phyloP scores from a whole-genome alignment of 768 basidiomycete genomes.

The Rhodosporidiobolus odoratus region DNA sequence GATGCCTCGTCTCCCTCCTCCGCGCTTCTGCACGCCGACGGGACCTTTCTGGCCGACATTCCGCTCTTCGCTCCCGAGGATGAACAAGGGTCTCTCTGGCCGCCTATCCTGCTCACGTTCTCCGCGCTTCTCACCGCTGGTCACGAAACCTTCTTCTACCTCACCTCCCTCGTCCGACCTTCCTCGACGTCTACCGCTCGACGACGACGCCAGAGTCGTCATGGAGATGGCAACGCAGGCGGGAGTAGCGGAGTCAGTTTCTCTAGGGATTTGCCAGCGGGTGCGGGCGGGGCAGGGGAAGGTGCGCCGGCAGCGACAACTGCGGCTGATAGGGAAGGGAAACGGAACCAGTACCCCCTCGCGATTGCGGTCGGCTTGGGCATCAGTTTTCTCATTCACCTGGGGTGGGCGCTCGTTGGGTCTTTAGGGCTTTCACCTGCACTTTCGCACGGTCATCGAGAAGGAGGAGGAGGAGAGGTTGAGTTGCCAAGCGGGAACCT shows the following conservation, averaged over 20 bases:
- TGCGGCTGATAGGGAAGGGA: neutral
- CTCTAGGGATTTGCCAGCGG: neutral
- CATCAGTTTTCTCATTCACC: conserved; percentile 22
- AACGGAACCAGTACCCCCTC: conserved; percentile 38
- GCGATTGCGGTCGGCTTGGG: conserved; percentile 30
- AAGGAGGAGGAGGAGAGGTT: too few relatives aligned
- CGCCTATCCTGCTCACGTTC: conserved; percentile 35
- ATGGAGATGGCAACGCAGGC: neutral
- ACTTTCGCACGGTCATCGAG: too few relatives aligned
- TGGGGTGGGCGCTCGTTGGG: conserved; percentile 39
- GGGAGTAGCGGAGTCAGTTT: neutral
- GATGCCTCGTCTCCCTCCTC: neutral
- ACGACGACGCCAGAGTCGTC: neutral
- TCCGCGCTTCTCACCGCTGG: conserved; percentile 4
- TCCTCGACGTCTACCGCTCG: conserved; percentile 13
- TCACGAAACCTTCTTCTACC: conserved; percentile 39
- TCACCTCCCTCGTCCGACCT: conserved; percentile 24
- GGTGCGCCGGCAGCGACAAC: neutral
- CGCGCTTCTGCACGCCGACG: too few relatives aligned
- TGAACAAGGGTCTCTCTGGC: conserved; percentile 29
- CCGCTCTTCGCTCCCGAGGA: conserved; percentile 8
- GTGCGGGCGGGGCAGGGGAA: neutral
- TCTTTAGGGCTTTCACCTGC: conserved; percentile 20
- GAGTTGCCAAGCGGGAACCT: conserved; percentile 17
- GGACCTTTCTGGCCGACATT: too few relatives aligned